Percentiles rank a stretch among this genome's conserved stretches.
phyloP scores from a whole-genome alignment of 805 yeast genomes.

The Kregervanrija pseudodelftensis region DNA sequence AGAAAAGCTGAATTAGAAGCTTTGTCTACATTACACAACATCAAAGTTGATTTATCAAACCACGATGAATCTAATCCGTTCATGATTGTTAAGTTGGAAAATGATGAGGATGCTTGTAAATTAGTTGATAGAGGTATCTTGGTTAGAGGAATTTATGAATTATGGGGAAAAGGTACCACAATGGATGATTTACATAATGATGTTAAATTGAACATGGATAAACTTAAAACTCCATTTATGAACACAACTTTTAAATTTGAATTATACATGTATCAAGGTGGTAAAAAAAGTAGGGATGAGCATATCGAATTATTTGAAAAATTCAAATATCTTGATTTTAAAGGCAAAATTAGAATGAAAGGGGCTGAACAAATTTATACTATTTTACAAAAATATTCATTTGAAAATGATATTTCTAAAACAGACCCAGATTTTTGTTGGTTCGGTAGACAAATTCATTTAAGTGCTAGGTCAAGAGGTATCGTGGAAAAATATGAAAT shows the following conservation, averaged over 20 bases:
- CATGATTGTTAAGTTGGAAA: conserved; percentile 54
- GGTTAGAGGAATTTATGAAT: conserved; percentile 69
- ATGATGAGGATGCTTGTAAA: conserved; percentile 59
- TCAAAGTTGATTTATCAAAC: conserved; percentile 50
- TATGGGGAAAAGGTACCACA: conserved; percentile 68
- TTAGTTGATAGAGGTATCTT: conserved; percentile 64
- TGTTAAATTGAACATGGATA: conserved; percentile 28
- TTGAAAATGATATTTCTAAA: conserved; percentile 25
- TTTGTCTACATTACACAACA: conserved; percentile 56
- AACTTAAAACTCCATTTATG: conserved; percentile 30
- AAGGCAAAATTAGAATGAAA: conserved; percentile 75
- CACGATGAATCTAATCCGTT: conserved; percentile 66
- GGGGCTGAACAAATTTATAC: conserved; percentile 66
- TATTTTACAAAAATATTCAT: conserved; percentile 64
- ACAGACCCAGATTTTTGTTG: conserved; percentile 50
- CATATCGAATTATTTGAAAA: conserved; percentile 62
- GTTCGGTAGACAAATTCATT: conserved; percentile 69
- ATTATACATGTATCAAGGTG: conserved; percentile 68
- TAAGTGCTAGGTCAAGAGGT: conserved; percentile 53
- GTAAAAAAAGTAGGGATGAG: conserved; percentile 40
- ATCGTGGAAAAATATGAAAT: conserved; percentile 74
- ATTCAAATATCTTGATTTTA: conserved; percentile 60
- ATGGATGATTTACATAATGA: conserved; percentile 52
- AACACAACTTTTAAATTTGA: conserved; percentile 70
- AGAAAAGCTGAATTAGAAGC: conserved; percentile 80